These are phyloP conservation scores for Suillus hirtellus DNA, from an alignment of 768 basidiomycete species.

Conservation along the genomic window DNA sequence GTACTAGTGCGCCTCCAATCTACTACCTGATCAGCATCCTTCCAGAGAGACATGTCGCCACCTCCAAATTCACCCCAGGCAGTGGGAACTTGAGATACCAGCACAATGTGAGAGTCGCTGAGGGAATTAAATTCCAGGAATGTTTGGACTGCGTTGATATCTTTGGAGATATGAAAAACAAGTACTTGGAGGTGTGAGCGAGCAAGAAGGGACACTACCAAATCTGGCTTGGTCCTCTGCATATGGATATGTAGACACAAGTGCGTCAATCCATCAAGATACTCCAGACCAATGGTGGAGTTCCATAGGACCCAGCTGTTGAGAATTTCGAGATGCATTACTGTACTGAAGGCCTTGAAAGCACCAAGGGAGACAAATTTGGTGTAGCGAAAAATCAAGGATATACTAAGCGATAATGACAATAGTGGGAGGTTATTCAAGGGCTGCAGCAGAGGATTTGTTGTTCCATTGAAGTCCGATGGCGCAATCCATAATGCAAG, in stretches of 20 bases:
- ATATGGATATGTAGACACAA: not conserved
- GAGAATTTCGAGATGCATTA: not conserved
- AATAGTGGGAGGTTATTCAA: not conserved
- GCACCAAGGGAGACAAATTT: not conserved
- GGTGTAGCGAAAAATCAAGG: not conserved
- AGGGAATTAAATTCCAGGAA: not conserved
- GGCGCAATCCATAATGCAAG: no score
- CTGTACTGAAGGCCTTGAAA: not conserved
- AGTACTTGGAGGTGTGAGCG: not conserved
- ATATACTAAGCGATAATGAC: not conserved
- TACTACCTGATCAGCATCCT: not conserved
- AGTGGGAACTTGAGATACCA: not conserved
- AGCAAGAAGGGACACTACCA: not conserved
- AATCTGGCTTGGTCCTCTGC: not conserved
- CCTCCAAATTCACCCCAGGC: slow-evolving; percentile 1
- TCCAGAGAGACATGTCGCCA: not conserved
- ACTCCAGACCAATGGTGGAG: not conserved
- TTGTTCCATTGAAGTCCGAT: no score
- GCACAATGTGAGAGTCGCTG: not conserved
- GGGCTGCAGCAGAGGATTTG: not conserved
- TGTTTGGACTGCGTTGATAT: not conserved
- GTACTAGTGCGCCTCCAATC: not conserved
- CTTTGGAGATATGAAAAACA: not conserved
- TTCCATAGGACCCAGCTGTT: not conserved
- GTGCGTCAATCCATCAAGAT: not conserved